These are phyloP conservation scores for Schizonepeta tenuifolia DNA, from an alignment of 257 asterid genomes.

Conservation along the genomic window DNA sequence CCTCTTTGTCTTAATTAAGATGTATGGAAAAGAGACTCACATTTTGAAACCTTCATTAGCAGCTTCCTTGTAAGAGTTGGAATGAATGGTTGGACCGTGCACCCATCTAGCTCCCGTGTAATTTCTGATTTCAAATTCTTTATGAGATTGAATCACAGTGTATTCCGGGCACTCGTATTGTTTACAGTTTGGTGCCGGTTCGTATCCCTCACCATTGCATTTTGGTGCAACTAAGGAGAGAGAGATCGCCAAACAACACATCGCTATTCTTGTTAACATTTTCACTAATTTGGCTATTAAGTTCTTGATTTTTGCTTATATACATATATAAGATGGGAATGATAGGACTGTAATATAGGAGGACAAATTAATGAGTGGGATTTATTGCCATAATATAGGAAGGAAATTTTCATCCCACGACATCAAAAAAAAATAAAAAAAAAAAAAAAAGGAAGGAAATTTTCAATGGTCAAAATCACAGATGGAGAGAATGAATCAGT, in stretches of 20 bases:
- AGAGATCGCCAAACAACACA: not conserved
- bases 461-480: no score
- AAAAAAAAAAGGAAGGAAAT: no score
- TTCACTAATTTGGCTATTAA: not conserved
- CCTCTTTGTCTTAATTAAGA: no score
- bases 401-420: not conserved
- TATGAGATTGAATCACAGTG: not conserved
- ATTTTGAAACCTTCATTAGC: not conserved
- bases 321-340: not conserved
- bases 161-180: not conserved
- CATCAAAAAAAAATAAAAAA: no score
- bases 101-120: not conserved
- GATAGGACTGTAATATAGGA: not conserved
- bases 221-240: not conserved
- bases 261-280: not conserved
- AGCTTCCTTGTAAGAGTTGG: not conserved
- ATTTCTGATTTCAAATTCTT: not conserved
- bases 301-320: not conserved
- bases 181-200: not conserved
- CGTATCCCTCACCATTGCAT: not conserved
- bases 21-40: not conserved
- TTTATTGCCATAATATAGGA: no score
- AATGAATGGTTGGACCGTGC: not conserved
- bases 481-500: not conserved
- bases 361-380: not conserved